These are phyloP conservation scores for Alternaria incomplexa DNA, from an alignment of 2,329 filamentous ascomycete genomes.

Conservation along the genomic window DNA sequence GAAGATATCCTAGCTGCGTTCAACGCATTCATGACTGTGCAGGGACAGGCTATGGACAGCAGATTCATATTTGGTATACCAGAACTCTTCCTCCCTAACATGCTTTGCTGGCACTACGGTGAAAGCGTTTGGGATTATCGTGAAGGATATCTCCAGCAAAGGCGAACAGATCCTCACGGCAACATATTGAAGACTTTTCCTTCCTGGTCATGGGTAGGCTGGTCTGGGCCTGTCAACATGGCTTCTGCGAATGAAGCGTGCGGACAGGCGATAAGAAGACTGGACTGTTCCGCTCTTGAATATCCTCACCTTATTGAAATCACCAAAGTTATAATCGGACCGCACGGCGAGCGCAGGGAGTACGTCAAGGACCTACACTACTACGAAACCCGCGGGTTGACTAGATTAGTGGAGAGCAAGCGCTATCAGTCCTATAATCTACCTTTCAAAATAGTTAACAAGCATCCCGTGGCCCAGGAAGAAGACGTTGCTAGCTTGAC, in stretches of 20 bases:
- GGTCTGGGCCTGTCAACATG: not conserved
- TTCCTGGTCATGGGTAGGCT: not conserved
- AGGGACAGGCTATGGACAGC: not conserved
- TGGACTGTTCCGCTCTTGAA: not conserved
- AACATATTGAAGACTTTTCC: not conserved
- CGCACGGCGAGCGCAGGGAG: not conserved
- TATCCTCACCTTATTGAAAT: not conserved
- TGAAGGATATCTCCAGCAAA: not conserved
- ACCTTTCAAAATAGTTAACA: not conserved
- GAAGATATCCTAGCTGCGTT: not conserved
- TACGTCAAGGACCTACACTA: not conserved
- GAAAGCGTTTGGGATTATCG: not conserved
- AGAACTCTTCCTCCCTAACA: not conserved
- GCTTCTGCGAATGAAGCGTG: accelerated
- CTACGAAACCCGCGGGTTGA: not conserved
- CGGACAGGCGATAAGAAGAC: not conserved
- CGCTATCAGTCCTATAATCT: accelerated
- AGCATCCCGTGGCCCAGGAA: not conserved
- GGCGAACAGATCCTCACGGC: not conserved
- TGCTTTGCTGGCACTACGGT: not conserved
- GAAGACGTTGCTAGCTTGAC: not conserved
- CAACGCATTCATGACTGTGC: not conserved
- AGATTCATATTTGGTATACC: not conserved
- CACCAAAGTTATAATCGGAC: not conserved
- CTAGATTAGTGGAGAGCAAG: not conserved